Evolutionary conservation across 108 stramenopile species (phyloP).

Genomic region (Licmophora abbreviata): DNA sequence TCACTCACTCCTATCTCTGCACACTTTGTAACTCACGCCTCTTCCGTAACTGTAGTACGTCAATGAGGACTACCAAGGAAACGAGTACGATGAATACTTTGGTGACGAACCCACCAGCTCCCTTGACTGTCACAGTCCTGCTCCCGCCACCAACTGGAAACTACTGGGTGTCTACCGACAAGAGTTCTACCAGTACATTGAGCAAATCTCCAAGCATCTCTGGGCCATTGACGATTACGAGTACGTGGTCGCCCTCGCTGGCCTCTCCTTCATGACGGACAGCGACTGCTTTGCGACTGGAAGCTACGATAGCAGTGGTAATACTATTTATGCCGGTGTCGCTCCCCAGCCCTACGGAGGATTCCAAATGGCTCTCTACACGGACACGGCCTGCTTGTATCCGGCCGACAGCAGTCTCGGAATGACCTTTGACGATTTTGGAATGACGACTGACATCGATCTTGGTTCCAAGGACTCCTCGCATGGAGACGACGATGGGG

Average conservation of each 20-base stretch:
- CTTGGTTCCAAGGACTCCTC: slow-evolving; percentile 20
- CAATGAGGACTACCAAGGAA: slow-evolving; percentile 75
- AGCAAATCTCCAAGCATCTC: slow-evolving; percentile 86
- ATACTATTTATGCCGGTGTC: slow-evolving; percentile 55
- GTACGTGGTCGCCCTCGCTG: slow-evolving; percentile 75
- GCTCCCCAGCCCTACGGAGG: slow-evolving; percentile 41
- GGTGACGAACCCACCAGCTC: slow-evolving; percentile 39
- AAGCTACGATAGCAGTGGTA: slow-evolving; percentile 36
- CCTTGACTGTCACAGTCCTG: slow-evolving; percentile 74
- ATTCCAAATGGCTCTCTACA: slow-evolving; percentile 69
- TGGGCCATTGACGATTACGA: slow-evolving; percentile 86
- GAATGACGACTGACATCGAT: slow-evolving; percentile 26
- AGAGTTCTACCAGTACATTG: slow-evolving; percentile 84
- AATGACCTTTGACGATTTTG: slow-evolving; percentile 67
- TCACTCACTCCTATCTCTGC: slow-evolving; percentile 1
- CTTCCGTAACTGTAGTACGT: slow-evolving; percentile 45
- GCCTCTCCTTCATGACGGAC: slow-evolving; percentile 80
- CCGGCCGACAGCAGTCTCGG: slow-evolving; percentile 26
- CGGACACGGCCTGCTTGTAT: slow-evolving; percentile 56
- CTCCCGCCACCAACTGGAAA: slow-evolving; percentile 47
- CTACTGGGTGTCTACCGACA: slow-evolving; percentile 82
- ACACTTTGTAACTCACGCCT: neutral
- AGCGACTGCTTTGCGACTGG: slow-evolving; percentile 57
- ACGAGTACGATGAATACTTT: slow-evolving; percentile 66
- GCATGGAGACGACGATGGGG: slow-evolving; percentile 29